Percentiles rank a stretch among this genome's conserved stretches.
Conservation (phyloP, 2,329 filamentous ascomycete species). For the Hymenoscyphus scutula region DNA sequence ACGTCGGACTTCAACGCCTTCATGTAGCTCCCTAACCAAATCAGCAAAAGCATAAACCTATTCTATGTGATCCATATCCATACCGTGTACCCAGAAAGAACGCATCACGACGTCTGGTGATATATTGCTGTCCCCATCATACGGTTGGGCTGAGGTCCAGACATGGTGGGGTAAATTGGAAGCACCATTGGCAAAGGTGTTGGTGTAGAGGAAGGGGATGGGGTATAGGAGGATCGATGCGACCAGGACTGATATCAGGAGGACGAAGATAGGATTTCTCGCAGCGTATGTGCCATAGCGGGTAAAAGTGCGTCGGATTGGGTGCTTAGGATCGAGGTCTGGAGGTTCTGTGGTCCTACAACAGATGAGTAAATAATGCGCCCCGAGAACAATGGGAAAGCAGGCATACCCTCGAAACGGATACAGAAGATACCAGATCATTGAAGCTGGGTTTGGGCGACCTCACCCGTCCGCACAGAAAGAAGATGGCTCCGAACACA, state of each 20-base stretch:
- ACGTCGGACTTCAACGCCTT: constrained; percentile 66
- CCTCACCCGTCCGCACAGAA: constrained; percentile 22
- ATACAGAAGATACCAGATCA: constrained; percentile 79
- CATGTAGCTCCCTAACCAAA: constrained; percentile 60
- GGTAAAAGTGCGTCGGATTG: constrained; percentile 62
- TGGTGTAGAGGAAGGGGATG: constrained; percentile 71
- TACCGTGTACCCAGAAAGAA: constrained; percentile 75
- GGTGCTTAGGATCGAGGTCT: constrained; percentile 60
- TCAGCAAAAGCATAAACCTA: not conserved
- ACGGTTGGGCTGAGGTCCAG: constrained; percentile 71
- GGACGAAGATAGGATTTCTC: constrained; percentile 70
- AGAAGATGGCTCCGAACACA: constrained; percentile 17
- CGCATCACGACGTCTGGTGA: constrained; percentile 75
- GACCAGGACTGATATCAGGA: constrained; percentile 70
- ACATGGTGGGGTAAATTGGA: constrained; percentile 75
- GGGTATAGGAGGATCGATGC: constrained; percentile 71
- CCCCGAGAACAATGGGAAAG: not conserved
- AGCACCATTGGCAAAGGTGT: constrained; percentile 67
- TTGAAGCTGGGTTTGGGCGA: constrained; percentile 31
- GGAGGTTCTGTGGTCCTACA: constrained; percentile 72
- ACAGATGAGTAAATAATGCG: constrained; percentile 17
- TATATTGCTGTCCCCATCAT: constrained; percentile 50
- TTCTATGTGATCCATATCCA: not conserved
- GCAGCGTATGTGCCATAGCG: constrained; percentile 70
- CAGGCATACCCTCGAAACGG: constrained; percentile 65